Percentiles rank a stretch among this genome's conserved stretches.
Conservation (phyloP, 2,329 filamentous ascomycete species). For the Cytospora paraplurivora region DNA sequence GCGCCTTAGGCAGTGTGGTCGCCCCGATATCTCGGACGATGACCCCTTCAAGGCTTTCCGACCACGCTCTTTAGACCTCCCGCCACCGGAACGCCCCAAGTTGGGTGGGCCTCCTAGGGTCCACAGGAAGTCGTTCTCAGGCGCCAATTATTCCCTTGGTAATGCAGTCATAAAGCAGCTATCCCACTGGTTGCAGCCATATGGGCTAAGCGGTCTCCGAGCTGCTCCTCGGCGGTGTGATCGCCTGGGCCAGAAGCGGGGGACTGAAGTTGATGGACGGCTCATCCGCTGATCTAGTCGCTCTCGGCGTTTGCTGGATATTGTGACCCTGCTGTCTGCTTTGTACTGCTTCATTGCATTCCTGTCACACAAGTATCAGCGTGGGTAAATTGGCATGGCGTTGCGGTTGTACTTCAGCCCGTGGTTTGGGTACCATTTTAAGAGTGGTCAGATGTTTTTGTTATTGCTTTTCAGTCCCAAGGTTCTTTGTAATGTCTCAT, state of each 20-base stretch:
- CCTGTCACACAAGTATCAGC: conserved; percentile 7
- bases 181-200: conserved; percentile 9
- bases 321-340: background rate
- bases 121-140: background rate
- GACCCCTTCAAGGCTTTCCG: background rate
- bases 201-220: background rate
- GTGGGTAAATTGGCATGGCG: conserved; percentile 4
- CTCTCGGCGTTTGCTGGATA: background rate
- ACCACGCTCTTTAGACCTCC: conserved; percentile 4
- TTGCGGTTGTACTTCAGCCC: background rate
- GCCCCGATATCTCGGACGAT: background rate
- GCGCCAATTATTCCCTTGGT: background rate
- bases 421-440: background rate
- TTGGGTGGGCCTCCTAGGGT: background rate
- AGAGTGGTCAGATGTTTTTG: background rate
- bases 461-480: background rate
- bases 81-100: background rate
- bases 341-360: background rate
- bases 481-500: background rate
- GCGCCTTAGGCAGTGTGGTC: background rate
- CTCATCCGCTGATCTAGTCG: conserved; percentile 8
- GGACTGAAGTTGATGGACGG: conserved; percentile 3
- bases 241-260: background rate
- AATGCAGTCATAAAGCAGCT: conserved; percentile 18
- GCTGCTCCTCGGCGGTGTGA: background rate